Evolutionary conservation across 140 eudicot species (phyloP), one percentile per base, ranked within the genome.

Genomic region (Oenanthe javanica): DNA sequence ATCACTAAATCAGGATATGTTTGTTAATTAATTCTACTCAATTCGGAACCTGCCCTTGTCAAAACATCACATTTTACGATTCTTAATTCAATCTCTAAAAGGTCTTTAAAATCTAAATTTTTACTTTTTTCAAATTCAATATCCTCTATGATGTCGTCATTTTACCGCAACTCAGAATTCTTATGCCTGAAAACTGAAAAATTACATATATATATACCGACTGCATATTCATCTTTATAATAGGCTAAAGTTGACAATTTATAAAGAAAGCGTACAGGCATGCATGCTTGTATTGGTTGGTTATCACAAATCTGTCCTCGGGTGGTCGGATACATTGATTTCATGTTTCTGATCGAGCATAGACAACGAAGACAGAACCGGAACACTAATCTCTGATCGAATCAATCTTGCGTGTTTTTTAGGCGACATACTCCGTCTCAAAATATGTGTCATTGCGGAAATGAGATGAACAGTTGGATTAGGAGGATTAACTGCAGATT

Each of bases 351-450:
- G 57, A 59, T 45, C 83, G 76, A 79, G 57, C 51, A 77, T 13
- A n/a, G 69, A 59, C 69, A 59, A n/a, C 13, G 69, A 48, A 66
- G 81, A 61, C 57, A 83, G 84, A 76, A 79, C 77, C 11, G 82
- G 49, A 13, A 79, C 25, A 72, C 86, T 84, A 36, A 79, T 82
- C 52, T 66, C 81, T 0, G 88, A 86, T 16, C 86, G 88, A 6
- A 70, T 84, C 49, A 86, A 64, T 45, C 86, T 79, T 25, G 25
- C 67, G 6, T 51, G 40, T 31, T 36, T 71, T 64, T 83, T 77
- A 13, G 70, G 38, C 14, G 96, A 93, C 83, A 86, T 51, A 21
- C 97, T 84, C 76, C 89, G 90, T 71, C 88, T 63, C 77, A 92
- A 61, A 48, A 92, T 80, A 82, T 80, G 87, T 31, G 83, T 85